phyloP scores from a whole-genome alignment of 2,329 filamentous ascomycete genomes.

The Aspergillus aculeatus region DNA sequence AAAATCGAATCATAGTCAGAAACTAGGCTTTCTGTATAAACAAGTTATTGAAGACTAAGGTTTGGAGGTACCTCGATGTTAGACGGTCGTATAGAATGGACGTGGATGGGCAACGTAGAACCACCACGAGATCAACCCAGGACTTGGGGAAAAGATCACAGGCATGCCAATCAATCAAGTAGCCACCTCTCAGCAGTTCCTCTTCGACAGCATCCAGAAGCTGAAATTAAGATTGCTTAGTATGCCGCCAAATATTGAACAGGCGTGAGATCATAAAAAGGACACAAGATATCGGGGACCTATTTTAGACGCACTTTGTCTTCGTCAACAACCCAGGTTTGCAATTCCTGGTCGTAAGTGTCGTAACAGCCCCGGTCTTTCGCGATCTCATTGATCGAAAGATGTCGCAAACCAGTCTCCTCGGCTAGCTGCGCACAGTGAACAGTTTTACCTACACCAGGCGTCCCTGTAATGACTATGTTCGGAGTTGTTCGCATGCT shows the following conservation, averaged over 20 bases:
- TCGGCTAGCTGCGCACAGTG: constrained; percentile 80
- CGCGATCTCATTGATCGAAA: constrained; percentile 87
- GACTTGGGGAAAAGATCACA: constrained; percentile 91
- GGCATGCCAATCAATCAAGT: constrained; percentile 95
- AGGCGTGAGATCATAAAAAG: background rate
- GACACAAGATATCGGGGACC: background rate
- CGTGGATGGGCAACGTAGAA: constrained; percentile 75
- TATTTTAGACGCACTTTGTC: constrained; percentile 68
- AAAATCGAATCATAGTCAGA: background rate
- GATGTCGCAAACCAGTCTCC: constrained; percentile 72
- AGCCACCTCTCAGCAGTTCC: constrained; percentile 73
- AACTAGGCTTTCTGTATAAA: constrained; percentile 2
- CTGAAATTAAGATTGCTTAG: constrained; percentile 29
- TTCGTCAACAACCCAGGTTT: constrained; percentile 92
- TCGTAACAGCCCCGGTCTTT: constrained; percentile 87
- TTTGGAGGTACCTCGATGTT: constrained; percentile 58
- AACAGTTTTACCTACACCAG: constrained; percentile 92
- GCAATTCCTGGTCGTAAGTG: constrained; percentile 78
- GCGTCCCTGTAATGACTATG: constrained; percentile 92
- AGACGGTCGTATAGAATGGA: constrained; percentile 81
- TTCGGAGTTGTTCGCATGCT: constrained; percentile 62
- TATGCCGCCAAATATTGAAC: background rate
- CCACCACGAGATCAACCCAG: constrained; percentile 94
- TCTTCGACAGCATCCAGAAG: constrained; percentile 86
- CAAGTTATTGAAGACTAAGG: background rate